Evolutionary conservation across 1,139 yeast genomes (phyloP), one percentile per base, ranked within the genome.

Genomic region (Ogataea hybrid): DNA sequence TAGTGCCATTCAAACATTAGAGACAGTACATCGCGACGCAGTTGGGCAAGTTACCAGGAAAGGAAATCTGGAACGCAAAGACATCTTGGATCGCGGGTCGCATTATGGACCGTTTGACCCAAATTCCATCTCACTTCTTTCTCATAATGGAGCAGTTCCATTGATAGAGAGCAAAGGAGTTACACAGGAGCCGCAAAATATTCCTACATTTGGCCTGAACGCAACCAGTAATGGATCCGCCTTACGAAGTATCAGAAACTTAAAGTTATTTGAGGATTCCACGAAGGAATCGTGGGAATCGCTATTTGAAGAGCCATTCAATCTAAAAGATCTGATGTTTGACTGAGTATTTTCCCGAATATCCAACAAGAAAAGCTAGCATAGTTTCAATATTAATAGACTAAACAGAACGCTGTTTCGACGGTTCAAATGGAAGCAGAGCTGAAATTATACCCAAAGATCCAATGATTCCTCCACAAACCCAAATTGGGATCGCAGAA

Each of bases 401-500:
- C 18, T 30, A 44, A 14, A 44, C 47, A 28, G 42, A 32, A 32
- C 49, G 42, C 16, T 34, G 37, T 22, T 41, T 42, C 16, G 66
- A 54, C 22, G 79, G 79, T 51, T 75, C 80, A 49, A 64, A 75
- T 5, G 80, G 80, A 36, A 75, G 61, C 37, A 66, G 54, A 34
- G 69, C 52, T 0, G 77, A 68, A 15, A 72, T 48, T 18, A 72
- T 35, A 1, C 75, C 75, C 38, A 72, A 57, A 15, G 61, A 60
- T 3, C 77, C 75, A 47, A 73, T 70, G 48, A 70, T 59, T 0
- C 78, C 78, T 18, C 81, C 83, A 60, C 77, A 70, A 12, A 75
- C 75, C 70, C 76, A 77, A 43, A 77, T 74, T 3, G 81, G 81
- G 20, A 69, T 70, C 8, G 71, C 44, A 5, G 78, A 64, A 10